These are phyloP conservation scores for Ascodesmis nigricans DNA, from an alignment of 495 filamentous ascomycete species.

Conservation along the genomic window DNA sequence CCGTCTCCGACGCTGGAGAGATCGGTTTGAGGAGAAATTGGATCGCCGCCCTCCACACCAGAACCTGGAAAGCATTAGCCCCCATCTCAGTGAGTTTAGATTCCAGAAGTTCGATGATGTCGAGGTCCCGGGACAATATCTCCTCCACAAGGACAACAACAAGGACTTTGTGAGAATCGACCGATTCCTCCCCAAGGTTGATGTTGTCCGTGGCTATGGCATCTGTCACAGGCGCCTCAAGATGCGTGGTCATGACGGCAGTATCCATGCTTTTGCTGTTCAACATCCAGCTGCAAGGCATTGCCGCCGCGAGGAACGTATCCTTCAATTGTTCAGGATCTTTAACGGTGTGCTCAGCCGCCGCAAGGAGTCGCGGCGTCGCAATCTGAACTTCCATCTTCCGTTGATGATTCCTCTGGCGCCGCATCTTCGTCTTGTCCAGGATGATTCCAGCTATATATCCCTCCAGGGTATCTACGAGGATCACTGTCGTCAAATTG, in stretches of 20 bases:
- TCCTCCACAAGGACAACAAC: constrained; percentile 93
- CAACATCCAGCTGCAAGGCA: constrained; percentile 85
- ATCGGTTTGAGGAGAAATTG: constrained; percentile 94
- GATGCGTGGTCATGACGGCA: constrained; percentile 95
- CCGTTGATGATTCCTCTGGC: constrained; percentile 86
- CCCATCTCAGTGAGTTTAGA: constrained; percentile 81
- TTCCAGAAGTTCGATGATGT: constrained; percentile 98
- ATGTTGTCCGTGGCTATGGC: constrained; percentile 69
- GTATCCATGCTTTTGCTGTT: constrained; percentile 79
- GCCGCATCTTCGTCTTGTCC: constrained; percentile 77
- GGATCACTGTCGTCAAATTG: constrained; percentile 71
- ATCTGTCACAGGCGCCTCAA: constrained; percentile 78
- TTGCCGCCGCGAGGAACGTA: constrained; percentile 80
- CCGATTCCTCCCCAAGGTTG: constrained; percentile 81
- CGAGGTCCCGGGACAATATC: constrained; percentile 90
- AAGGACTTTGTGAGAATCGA: constrained; percentile 94
- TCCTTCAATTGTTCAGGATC: constrained; percentile 90
- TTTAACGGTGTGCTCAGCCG: constrained; percentile 67
- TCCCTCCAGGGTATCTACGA: constrained; percentile 86
- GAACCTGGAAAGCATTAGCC: constrained; percentile 61
- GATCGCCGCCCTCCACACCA: constrained; percentile 52
- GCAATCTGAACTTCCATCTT: constrained; percentile 87
- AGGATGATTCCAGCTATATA: constrained; percentile 87
- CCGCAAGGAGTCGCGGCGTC: constrained; percentile 78
- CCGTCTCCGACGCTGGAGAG: constrained; percentile 84